Percentiles rank a stretch among this genome's conserved stretches.
Evolutionary conservation across 1,284 basidiomycete species (phyloP).

Genomic region (Naganishia sp.): DNA sequence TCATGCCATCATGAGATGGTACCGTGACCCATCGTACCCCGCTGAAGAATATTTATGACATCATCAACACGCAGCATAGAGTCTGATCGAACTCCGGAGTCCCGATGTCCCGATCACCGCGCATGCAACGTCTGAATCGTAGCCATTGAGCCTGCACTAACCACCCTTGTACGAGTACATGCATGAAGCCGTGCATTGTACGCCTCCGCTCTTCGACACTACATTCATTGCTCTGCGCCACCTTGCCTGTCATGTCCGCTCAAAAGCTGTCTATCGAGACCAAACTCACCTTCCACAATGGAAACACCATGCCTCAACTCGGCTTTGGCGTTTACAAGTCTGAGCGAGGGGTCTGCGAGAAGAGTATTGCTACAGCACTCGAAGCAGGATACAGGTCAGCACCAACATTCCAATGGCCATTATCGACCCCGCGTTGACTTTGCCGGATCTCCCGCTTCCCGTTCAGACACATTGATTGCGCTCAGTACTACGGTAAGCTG

Average conservation of each 20-base stretch:
- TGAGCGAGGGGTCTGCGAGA: constrained; percentile 58
- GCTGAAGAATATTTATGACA: too few relatives aligned
- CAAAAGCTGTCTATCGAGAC: constrained; percentile 23
- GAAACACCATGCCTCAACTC: constrained; percentile 64
- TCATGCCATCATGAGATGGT: too few relatives aligned
- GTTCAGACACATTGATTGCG: constrained; percentile 63
- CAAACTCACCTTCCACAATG: constrained; percentile 40
- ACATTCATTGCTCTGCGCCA: background rate
- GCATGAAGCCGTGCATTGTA: too few relatives aligned
- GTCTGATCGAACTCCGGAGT: background rate
- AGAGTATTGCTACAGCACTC: constrained; percentile 68
- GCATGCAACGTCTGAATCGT: too few relatives aligned
- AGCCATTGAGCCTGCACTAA: too few relatives aligned
- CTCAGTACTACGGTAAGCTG: constrained; percentile 43
- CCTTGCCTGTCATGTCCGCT: constrained; percentile 11
- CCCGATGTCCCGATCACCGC: background rate
- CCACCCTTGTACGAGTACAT: too few relatives aligned
- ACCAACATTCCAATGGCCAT: background rate
- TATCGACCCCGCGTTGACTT: too few relatives aligned
- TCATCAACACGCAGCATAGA: too few relatives aligned
- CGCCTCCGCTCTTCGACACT: too few relatives aligned
- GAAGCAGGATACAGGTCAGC: constrained; percentile 64
- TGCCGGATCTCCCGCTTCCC: background rate
- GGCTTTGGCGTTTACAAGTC: constrained; percentile 82
- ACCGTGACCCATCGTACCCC: too few relatives aligned